phyloP scores from a whole-genome alignment of 768 basidiomycete genomes.

The Butyriboletus loyo region DNA sequence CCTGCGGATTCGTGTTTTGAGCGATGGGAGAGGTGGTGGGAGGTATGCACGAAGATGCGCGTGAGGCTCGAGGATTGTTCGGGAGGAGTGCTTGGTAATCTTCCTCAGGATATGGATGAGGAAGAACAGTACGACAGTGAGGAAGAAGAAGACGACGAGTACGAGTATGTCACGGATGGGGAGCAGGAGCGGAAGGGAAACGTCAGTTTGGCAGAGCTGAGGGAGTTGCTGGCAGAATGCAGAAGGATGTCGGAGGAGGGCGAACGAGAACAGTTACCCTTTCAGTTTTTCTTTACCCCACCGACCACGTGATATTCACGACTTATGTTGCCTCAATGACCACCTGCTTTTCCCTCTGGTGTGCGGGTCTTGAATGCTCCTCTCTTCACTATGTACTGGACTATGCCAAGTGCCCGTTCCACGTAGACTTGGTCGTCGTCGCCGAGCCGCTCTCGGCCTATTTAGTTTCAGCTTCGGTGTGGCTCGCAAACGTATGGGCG shows the following conservation, averaged over 20 bases:
- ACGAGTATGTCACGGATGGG: constrained; percentile 32
- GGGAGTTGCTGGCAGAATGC: constrained; percentile 57
- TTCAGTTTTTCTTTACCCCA: constrained; percentile 14
- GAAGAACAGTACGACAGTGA: constrained; percentile 34
- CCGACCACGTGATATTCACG: constrained; percentile 3
- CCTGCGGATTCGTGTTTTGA: constrained; percentile 40
- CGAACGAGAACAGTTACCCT: constrained; percentile 27
- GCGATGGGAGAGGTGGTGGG: constrained; percentile 73
- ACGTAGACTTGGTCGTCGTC: constrained; percentile 8
- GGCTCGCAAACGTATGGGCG: constrained; percentile 21
- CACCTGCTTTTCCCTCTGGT: constrained; percentile 63
- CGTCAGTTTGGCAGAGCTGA: constrained; percentile 42
- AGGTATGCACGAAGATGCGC: constrained; percentile 43
- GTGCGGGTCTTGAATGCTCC: constrained; percentile 71
- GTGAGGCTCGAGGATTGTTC: constrained; percentile 77
- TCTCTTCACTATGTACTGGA: constrained; percentile 53
- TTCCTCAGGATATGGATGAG: constrained; percentile 31
- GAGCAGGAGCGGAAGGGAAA: constrained; percentile 27
- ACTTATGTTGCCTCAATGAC: constrained; percentile 14
- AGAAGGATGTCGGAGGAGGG: constrained; percentile 40
- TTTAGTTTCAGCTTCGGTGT: background rate
- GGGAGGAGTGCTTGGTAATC: constrained; percentile 53
- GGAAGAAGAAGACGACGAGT: constrained; percentile 30
- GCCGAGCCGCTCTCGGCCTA: constrained; percentile 29
- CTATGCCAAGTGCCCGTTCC: constrained; percentile 48